Conservation (phyloP, 345 rosid genomes). For the Heritiera fomes region DNA sequence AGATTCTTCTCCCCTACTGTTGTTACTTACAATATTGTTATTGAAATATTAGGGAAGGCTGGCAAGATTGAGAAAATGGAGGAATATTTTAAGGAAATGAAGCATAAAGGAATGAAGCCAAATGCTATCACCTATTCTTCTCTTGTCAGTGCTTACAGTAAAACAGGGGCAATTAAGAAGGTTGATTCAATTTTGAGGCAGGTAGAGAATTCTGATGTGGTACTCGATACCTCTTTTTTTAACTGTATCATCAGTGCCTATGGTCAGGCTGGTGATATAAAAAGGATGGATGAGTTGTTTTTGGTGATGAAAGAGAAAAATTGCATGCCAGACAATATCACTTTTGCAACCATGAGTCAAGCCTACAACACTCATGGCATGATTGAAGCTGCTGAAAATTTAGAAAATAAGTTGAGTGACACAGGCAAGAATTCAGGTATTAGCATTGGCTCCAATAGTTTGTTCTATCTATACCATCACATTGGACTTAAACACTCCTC, state of each 20-base stretch:
- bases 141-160: slow-evolving; percentile 62
- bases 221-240: slow-evolving; percentile 73
- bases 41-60: slow-evolving; percentile 71
- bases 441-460: not conserved
- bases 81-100: slow-evolving; percentile 62
- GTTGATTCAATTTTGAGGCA: slow-evolving; percentile 76
- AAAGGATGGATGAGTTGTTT: slow-evolving; percentile 66
- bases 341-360: slow-evolving; percentile 72
- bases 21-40: slow-evolving; percentile 62
- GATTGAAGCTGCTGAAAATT: slow-evolving; percentile 53
- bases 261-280: slow-evolving; percentile 66
- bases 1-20: slow-evolving; percentile 55
- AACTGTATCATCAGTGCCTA: slow-evolving; percentile 79
- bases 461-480: not conserved
- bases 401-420: slow-evolving; percentile 50
- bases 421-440: slow-evolving; percentile 41
- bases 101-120: slow-evolving; percentile 80
- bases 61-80: slow-evolving; percentile 67
- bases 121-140: slow-evolving; percentile 74
- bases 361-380: slow-evolving; percentile 66
- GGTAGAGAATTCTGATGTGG: slow-evolving; percentile 73
- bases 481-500: not conserved
- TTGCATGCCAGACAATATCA: slow-evolving; percentile 64
- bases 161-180: slow-evolving; percentile 55
- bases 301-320: slow-evolving; percentile 62